Evolutionary conservation across 139 green algal genomes (phyloP), one percentile per base, ranked within the genome.

Genomic region (Coccomyxa sp.): DNA sequence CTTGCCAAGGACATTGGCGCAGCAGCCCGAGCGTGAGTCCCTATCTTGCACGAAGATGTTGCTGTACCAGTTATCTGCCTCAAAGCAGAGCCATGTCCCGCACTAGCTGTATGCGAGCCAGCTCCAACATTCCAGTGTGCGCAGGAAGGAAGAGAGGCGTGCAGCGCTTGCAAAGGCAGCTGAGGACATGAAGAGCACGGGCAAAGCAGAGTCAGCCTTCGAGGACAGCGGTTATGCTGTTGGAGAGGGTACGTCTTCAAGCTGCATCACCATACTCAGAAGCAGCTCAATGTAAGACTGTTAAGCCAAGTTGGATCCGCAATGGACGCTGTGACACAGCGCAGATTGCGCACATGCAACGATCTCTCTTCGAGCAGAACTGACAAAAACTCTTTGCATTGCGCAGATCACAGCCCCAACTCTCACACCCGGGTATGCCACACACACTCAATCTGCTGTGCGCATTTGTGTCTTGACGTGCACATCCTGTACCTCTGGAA

Each of bases 141-240:
- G 27, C 64, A 72, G 64, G 31, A 72, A 33, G 29, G 64, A 72
- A 36, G 64, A 72, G 29, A 22, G 64, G 29, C 24, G 22, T 22
- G 64, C 64, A 16, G 24, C 31, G 29, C 64, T 72, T 5, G 34
- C 10, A 29, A 33, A 10, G n/a, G 64, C 64, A 72, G 64, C 64
- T 10, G 24, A 72, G 64, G 64, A 72, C 64, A 72, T 72, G 64
- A 72, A 72, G 64, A 10, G 34, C 24, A 72, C 64, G 22, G 64
- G 64, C 31, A 72, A 72, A 29, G 64, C 64, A 72, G 64, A 72
- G 29, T 22, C 64, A 33, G 64, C 64, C 64, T 72, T 72, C 34
- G 29, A 35, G 22, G 64, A 72, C 24, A 72, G 64, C 64, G 24
- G 29, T 22, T 72, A 72, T 33, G 29, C 24, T 33, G 64, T 72